Evolutionary conservation across 352 stramenopile genomes (phyloP).

Genomic region (Blastocystis hominis): DNA sequence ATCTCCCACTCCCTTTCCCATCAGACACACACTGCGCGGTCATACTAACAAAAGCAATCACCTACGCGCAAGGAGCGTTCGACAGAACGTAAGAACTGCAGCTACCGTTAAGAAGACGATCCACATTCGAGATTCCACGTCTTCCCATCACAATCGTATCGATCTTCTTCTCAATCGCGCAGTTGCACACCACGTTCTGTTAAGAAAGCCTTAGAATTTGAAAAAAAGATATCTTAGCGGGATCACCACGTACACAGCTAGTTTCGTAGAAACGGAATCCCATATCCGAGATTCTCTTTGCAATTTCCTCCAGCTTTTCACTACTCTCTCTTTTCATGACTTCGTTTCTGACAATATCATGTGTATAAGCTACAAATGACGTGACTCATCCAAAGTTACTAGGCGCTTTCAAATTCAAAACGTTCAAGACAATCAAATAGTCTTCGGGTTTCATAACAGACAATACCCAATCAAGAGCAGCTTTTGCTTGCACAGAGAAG

Average conservation of each 20-base stretch:
- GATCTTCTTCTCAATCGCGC: conserved; percentile 41
- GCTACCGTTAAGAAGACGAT: conserved; percentile 36
- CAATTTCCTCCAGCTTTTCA: conserved; percentile 32
- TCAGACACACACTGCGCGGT: conserved; percentile 43
- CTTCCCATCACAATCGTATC: conserved; percentile 56
- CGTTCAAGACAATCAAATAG: conserved; percentile 21
- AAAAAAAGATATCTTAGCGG: conserved; percentile 53
- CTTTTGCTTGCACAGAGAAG: conserved; percentile 44
- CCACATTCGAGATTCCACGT: conserved; percentile 47
- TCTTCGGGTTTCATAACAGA: conserved; percentile 33
- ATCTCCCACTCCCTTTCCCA: conserved; percentile 36
- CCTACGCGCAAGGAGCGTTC: conserved; percentile 53
- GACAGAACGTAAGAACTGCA: conserved; percentile 29
- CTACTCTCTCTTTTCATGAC: conserved; percentile 23
- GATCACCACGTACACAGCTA: conserved; percentile 21
- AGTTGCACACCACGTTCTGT: conserved; percentile 1
- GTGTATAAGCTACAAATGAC: conserved; percentile 14
- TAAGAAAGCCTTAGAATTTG: background rate
- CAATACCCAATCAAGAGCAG: conserved; percentile 19
- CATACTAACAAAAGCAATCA: background rate
- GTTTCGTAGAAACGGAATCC: conserved; percentile 30
- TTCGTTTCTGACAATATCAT: conserved; percentile 47
- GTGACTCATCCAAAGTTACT: background rate
- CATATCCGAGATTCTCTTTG: conserved; percentile 10
- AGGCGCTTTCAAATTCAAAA: conserved; percentile 50